phyloP scores from a whole-genome alignment of 1,139 yeast genomes.

The Hansenula anomala region DNA sequence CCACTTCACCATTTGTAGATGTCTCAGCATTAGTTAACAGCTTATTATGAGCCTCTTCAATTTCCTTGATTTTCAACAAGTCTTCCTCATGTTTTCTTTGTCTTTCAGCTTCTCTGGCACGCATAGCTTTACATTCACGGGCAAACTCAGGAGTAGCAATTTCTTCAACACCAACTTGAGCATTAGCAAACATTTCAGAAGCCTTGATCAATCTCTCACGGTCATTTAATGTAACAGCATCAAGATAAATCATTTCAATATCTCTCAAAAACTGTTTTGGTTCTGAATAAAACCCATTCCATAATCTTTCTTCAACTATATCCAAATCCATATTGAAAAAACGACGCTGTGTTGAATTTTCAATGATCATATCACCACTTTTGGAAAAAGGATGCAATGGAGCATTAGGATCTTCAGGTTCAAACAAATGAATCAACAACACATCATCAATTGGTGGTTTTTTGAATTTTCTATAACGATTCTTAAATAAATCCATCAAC shows the following conservation, averaged over 20 bases:
- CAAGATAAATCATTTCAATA: constrained; percentile 76
- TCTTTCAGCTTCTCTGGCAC: constrained; percentile 60
- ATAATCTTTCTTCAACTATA: constrained; percentile 86
- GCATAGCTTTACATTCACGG: constrained; percentile 70
- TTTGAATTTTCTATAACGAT: constrained; percentile 80
- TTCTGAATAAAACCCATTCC: constrained; percentile 95
- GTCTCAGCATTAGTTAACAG: neutral
- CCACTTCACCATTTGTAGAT: neutral
- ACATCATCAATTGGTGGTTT: constrained; percentile 86
- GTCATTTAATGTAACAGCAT: constrained; percentile 70
- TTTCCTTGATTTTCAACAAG: constrained; percentile 8
- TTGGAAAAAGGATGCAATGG: constrained; percentile 45
- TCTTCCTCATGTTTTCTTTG: constrained; percentile 42
- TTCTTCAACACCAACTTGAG: constrained; percentile 93
- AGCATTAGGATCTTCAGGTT: constrained; percentile 35
- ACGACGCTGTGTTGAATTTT: constrained; percentile 65
- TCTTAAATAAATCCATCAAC: constrained; percentile 84
- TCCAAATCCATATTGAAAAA: constrained; percentile 90
- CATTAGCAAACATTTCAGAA: constrained; percentile 94
- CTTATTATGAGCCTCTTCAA: neutral
- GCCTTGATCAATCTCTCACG: constrained; percentile 85
- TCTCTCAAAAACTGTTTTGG: constrained; percentile 88
- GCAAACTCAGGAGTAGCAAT: constrained; percentile 69
- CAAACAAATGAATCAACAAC: constrained; percentile 71
- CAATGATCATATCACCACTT: constrained; percentile 76